These are phyloP conservation scores for Vitis labrusca DNA, from an alignment of 164 flowering plant species.

Conservation along the genomic window DNA sequence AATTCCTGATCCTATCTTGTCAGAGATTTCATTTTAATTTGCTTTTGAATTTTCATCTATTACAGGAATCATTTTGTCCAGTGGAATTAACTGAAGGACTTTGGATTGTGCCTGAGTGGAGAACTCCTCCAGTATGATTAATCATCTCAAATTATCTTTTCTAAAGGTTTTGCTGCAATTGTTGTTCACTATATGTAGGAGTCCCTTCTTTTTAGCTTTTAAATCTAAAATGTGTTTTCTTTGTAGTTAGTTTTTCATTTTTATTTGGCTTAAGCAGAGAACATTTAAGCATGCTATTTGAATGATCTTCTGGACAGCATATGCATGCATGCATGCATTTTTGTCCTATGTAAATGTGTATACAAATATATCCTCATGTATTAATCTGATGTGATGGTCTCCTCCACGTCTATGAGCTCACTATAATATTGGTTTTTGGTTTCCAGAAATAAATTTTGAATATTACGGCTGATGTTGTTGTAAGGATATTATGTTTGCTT, in stretches of 20 bases:
- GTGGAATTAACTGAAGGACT: slow-evolving; percentile 62
- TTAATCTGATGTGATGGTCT: neutral
- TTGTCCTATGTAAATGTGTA: too few species aligned
- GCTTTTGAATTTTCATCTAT: slow-evolving; percentile 10
- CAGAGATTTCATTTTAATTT: neutral
- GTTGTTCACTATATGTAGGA: neutral
- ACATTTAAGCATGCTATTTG: too few species aligned
- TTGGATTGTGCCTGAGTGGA: slow-evolving; percentile 96
- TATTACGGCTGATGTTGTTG: too few species aligned
- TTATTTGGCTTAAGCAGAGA: too few species aligned
- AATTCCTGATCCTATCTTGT: neutral
- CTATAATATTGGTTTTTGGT: neutral
- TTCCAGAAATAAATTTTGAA: too few species aligned
- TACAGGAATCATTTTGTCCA: slow-evolving; percentile 86
- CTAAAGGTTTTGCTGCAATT: slow-evolving; percentile 1
- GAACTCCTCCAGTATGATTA: slow-evolving; percentile 64
- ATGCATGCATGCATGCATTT: too few species aligned
- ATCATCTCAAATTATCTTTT: slow-evolving; percentile 5
- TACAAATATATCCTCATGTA: too few species aligned
- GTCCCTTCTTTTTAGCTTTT: neutral
- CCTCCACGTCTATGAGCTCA: neutral
- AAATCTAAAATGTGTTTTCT: slow-evolving; percentile 1
- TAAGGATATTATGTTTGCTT: neutral
- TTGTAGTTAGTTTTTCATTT: too few species aligned
- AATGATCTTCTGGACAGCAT: too few species aligned